These are phyloP conservation scores for Cercophora newfieldiana DNA, from an alignment of 495 filamentous ascomycete species.

Conservation along the genomic window DNA sequence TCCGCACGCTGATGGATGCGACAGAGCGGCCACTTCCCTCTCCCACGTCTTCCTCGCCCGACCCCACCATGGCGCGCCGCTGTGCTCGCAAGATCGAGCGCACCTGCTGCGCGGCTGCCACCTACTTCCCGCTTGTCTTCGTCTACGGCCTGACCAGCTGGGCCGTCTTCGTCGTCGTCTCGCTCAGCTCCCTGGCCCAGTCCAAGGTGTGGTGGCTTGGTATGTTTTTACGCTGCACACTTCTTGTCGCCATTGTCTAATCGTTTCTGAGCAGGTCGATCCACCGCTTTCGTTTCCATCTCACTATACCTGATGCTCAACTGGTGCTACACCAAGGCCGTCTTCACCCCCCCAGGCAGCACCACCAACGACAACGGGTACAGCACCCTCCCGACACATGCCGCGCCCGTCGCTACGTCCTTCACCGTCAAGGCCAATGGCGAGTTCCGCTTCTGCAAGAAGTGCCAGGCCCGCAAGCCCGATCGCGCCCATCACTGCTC, in stretches of 20 bases:
- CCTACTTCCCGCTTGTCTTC: slow-evolving; percentile 87
- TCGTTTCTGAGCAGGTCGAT: slow-evolving; percentile 34
- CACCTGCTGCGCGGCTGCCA: slow-evolving; percentile 72
- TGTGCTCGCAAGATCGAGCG: slow-evolving; percentile 81
- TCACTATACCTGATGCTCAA: slow-evolving; percentile 77
- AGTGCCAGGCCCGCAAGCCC: slow-evolving; percentile 89
- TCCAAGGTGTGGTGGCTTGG: slow-evolving; percentile 66
- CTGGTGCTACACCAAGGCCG: slow-evolving; percentile 84
- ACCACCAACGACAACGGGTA: slow-evolving; percentile 55
- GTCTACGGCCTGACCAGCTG: slow-evolving; percentile 87
- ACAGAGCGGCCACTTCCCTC: slow-evolving; percentile 2
- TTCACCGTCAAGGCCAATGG: slow-evolving; percentile 91
- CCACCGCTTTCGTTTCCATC: slow-evolving; percentile 59
- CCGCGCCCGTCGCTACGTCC: slow-evolving; percentile 58
- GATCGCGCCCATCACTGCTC: slow-evolving; percentile 97
- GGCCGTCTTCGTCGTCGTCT: slow-evolving; percentile 84
- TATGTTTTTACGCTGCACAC: slow-evolving; percentile 38
- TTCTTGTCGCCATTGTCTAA: not conserved
- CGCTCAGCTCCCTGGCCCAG: slow-evolving; percentile 60
- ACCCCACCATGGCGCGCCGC: slow-evolving; percentile 42
- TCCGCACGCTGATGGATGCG: slow-evolving; percentile 10
- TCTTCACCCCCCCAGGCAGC: slow-evolving; percentile 85
- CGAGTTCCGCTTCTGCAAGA: slow-evolving; percentile 88
- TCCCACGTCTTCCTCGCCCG: not conserved
- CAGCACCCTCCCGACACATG: slow-evolving; percentile 50